Conservation (phyloP, 768 basidiomycete genomes). For the Agaricus bisporus region DNA sequence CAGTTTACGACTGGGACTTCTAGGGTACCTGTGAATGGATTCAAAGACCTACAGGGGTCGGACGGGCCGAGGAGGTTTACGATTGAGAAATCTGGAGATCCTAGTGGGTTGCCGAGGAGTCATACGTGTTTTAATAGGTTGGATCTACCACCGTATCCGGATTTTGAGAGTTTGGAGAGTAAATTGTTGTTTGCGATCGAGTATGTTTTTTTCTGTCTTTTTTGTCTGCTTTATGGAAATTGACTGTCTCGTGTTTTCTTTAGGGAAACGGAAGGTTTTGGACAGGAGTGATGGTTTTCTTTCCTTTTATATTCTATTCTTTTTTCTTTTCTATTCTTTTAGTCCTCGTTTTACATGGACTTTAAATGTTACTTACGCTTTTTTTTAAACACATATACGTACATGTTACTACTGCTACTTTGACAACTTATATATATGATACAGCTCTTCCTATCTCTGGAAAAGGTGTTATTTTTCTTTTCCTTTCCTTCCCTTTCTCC, state of each 20-base stretch:
- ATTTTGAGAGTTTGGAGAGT: constrained; percentile 81
- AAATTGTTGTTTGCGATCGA: constrained; percentile 83
- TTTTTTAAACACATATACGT: too few relatives aligned
- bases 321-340: too few relatives aligned
- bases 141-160: constrained; percentile 86
- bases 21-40: constrained; percentile 86
- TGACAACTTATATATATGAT: background rate
- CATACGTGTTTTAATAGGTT: constrained; percentile 93
- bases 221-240: background rate
- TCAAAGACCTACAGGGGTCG: constrained; percentile 91
- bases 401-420: background rate
- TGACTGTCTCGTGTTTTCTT: constrained; percentile 1
- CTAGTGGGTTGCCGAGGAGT: constrained; percentile 78
- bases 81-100: constrained; percentile 92
- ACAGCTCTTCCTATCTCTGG: too few relatives aligned
- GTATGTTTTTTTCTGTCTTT: constrained; percentile 32
- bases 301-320: too few relatives aligned
- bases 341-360: too few relatives aligned
- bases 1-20: constrained; percentile 89
- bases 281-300: constrained; percentile 40
- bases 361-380: too few relatives aligned
- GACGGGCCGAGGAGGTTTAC: constrained; percentile 92
- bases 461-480: too few relatives aligned
- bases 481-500: too few relatives aligned
- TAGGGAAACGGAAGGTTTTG: constrained; percentile 78